Conservation (phyloP, 2,329 filamentous ascomycete genomes). For the Cercospora beticola region DNA sequence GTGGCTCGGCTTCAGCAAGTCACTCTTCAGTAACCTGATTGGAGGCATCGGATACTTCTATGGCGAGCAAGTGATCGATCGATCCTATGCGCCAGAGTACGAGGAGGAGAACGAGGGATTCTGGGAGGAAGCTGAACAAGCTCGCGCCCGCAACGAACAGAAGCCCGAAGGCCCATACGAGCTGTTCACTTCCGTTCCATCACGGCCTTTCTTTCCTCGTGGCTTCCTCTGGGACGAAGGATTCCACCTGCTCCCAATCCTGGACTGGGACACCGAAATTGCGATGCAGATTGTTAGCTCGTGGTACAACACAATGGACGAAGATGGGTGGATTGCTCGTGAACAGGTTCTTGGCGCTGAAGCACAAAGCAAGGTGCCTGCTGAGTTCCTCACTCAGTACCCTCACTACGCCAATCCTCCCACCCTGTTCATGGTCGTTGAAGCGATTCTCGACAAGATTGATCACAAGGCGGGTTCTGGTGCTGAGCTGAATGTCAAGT, state of each 20-base stretch:
- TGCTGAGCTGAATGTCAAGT: constrained; percentile 31
- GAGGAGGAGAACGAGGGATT: constrained; percentile 94
- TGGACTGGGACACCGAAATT: constrained; percentile 92
- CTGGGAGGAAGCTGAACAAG: constrained; percentile 86
- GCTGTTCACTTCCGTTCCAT: constrained; percentile 88
- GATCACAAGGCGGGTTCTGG: constrained; percentile 45
- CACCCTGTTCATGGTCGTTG: constrained; percentile 86
- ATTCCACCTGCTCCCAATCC: constrained; percentile 86
- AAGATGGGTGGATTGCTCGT: constrained; percentile 94
- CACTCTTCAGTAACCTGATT: constrained; percentile 89
- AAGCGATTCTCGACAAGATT: constrained; percentile 78
- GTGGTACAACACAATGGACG: constrained; percentile 95
- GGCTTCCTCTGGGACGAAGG: constrained; percentile 99
- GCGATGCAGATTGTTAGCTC: constrained; percentile 84
- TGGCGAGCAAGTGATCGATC: constrained; percentile 82
- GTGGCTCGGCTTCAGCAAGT: constrained; percentile 78
- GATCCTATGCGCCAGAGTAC: constrained; percentile 87
- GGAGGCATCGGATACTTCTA: constrained; percentile 96
- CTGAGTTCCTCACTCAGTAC: constrained; percentile 92
- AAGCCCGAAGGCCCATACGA: constrained; percentile 78
- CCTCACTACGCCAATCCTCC: constrained; percentile 97
- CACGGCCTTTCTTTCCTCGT: constrained; percentile 90
- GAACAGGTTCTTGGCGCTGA: constrained; percentile 93
- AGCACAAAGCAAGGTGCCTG: constrained; percentile 89
- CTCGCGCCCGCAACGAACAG: constrained; percentile 66